These are phyloP conservation scores for Papiliotrema laurentii DNA, from an alignment of 1,284 basidiomycete species.

Conservation along the genomic window DNA sequence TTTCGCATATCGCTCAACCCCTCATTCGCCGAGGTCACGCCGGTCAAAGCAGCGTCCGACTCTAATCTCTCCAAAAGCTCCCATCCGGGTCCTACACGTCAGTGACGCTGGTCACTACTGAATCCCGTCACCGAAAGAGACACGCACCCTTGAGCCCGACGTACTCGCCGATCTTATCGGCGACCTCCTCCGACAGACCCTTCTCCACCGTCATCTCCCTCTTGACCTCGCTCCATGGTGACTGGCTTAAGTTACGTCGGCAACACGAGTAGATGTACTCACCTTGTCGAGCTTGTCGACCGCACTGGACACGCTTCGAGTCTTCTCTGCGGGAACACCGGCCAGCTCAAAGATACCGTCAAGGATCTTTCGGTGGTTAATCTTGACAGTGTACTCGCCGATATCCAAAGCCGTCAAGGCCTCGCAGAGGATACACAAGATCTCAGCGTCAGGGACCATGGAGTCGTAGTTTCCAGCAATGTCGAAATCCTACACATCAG, in stretches of 20 bases:
- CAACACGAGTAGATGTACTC: constrained; percentile 9
- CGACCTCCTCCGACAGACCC: constrained; percentile 73
- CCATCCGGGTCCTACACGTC: constrained; percentile 52
- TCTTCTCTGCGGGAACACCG: constrained; percentile 88
- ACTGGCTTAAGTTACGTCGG: constrained; percentile 45
- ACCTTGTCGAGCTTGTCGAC: constrained; percentile 99
- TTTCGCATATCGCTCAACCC: constrained; percentile 88
- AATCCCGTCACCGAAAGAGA: too few relatives aligned
- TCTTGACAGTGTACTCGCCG: constrained; percentile 90
- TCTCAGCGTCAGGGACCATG: constrained; percentile 96
- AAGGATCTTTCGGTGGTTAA: constrained; percentile 95
- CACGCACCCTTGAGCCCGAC: constrained; percentile 92
- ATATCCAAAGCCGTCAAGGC: constrained; percentile 79
- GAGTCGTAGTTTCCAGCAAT: constrained; percentile 90
- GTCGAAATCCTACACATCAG: constrained; percentile 76
- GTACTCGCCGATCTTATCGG: constrained; percentile 94
- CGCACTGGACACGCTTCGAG: constrained; percentile 89
- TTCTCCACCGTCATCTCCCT: constrained; percentile 97
- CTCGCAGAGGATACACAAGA: constrained; percentile 77
- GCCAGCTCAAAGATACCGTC: constrained; percentile 97
- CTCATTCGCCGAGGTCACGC: constrained; percentile 70
- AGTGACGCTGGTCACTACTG: too few relatives aligned
- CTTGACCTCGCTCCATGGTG: constrained; percentile 86
- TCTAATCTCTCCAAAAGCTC: constrained; percentile 73
- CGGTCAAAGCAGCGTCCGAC: constrained; percentile 62